Base-by-base conservation (phyloP, 2,329 filamentous ascomycete genomes). In the Albifimbria verrucaria region DNA sequence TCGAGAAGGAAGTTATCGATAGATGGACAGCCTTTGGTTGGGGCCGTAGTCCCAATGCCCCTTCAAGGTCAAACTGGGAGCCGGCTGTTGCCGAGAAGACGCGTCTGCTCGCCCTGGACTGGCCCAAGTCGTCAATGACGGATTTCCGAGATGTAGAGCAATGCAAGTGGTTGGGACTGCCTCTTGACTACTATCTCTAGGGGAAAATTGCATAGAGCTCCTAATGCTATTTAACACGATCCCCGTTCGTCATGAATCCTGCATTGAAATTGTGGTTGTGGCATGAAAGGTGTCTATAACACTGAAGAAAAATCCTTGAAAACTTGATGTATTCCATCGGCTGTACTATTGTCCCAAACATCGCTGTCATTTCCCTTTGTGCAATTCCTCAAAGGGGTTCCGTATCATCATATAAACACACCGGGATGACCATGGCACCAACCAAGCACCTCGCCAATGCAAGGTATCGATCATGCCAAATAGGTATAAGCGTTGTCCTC, bases 401-500 rank as follows among this genome's bases (percentile, higher is more conserved):
- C n/a, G n/a, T n/a, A n/a, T n/a, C n/a, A n/a, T n/a, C n/a, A n/a
- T n/a, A n/a, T n/a, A n/a, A n/a, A n/a, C n/a, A n/a, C n/a, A n/a
- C n/a, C n/a, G n/a, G n/a, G n/a, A n/a, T n/a, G n/a, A n/a, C n/a
- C n/a, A n/a, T n/a, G n/a, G n/a, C n/a, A n/a, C n/a, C n/a, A n/a
- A n/a, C n/a, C n/a, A n/a, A n/a, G n/a, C n/a, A n/a, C n/a, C n/a
- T n/a, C n/a, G n/a, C n/a, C n/a, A n/a, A n/a, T n/a, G n/a, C n/a
- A n/a, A n/a, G n/a, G n/a, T 39, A 17, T 39, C 18, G 41, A 52
- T 59, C 72, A 90, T 56, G 88, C 86, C 52, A 91, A 71, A 66
- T 93, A 93, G 11, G 77, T 80, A 68, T 92, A 92, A 39, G 76
- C 72, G 50, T 84, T 84, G 21, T 86, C 89, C 57, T 88, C 86